phyloP scores from a whole-genome alignment of 768 basidiomycete genomes.

The Boletus huronensis region DNA sequence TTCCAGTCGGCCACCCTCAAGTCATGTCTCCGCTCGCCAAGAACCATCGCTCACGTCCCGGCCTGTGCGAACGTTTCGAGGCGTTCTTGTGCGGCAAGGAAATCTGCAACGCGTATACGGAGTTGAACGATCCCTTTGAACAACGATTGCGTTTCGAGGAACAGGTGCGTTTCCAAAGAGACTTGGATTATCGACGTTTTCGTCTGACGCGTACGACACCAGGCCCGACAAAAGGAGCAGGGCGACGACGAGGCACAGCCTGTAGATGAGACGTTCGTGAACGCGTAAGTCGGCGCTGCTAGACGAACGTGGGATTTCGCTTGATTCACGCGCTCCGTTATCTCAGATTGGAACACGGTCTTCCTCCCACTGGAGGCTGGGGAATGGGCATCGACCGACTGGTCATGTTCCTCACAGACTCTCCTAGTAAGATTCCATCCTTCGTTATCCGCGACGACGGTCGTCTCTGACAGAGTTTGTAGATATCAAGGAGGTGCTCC shows the following conservation, averaged over 20 bases:
- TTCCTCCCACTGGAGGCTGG: conserved; percentile 98
- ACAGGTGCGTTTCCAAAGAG: conserved; percentile 47
- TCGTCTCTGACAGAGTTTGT: conserved; percentile 6
- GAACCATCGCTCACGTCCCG: conserved; percentile 95
- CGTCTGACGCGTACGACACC: conserved; percentile 1
- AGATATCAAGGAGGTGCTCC: conserved; percentile 96
- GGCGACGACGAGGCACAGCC: conserved; percentile 99
- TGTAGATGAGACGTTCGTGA: conserved; percentile 91
- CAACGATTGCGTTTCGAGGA: conserved; percentile 96
- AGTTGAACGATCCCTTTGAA: conserved; percentile 98
- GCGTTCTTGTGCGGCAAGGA: conserved; percentile 98
- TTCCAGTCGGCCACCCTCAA: conserved; percentile 90
- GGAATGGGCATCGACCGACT: conserved; percentile 93
- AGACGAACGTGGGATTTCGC: background rate
- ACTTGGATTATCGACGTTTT: too few relatives aligned
- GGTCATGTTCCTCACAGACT: conserved; percentile 98
- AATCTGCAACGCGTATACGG: conserved; percentile 98
- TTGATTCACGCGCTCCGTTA: background rate
- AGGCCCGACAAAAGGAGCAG: conserved; percentile 88
- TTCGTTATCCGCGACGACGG: background rate
- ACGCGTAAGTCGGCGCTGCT: conserved; percentile 62
- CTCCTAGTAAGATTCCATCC: conserved; percentile 59
- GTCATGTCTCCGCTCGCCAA: conserved; percentile 99
- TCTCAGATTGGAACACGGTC: conserved; percentile 86
- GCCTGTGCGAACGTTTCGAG: conserved; percentile 98